phyloP scores from a whole-genome alignment of 169 alveolate species.

The Pseudocohnilembus persalinus region DNA sequence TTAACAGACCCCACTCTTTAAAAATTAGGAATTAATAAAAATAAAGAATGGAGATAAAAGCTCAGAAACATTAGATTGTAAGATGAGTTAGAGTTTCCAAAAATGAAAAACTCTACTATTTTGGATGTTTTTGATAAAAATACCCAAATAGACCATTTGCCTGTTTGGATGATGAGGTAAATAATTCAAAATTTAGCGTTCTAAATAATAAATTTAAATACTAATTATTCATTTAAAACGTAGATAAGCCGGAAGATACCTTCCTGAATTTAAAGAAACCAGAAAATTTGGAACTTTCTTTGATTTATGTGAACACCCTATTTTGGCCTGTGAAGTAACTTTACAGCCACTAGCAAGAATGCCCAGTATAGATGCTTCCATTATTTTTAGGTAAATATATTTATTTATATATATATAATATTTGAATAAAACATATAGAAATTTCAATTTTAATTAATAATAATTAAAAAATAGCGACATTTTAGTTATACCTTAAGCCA shows the following conservation, averaged over 20 bases:
- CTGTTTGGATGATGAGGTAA: constrained; percentile 34
- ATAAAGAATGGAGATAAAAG: constrained; percentile 8
- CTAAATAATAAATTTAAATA: not conserved
- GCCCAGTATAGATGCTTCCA: constrained; percentile 35
- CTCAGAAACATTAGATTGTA: not conserved
- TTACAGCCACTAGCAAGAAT: constrained; percentile 26
- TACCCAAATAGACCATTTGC: constrained; percentile 16
- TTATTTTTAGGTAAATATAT: constrained; percentile 12
- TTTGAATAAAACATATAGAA: too few relatives aligned
- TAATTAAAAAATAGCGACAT: constrained; percentile 5
- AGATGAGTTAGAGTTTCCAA: constrained; percentile 10
- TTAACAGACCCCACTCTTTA: not conserved
- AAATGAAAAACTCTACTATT: constrained; percentile 15
- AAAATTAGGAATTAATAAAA: too few relatives aligned
- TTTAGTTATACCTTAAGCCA: constrained; percentile 36
- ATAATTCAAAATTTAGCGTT: not conserved
- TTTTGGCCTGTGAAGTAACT: constrained; percentile 35
- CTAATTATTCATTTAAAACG: not conserved
- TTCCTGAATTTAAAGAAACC: constrained; percentile 35
- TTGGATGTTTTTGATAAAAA: constrained; percentile 3
- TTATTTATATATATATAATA: too few relatives aligned
- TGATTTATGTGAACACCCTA: constrained; percentile 39
- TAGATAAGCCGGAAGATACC: constrained; percentile 40
- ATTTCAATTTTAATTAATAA: too few relatives aligned
- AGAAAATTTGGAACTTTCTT: constrained; percentile 23